phyloP scores from a whole-genome alignment of 208 protist species.

The Histomonas meleagridis region DNA sequence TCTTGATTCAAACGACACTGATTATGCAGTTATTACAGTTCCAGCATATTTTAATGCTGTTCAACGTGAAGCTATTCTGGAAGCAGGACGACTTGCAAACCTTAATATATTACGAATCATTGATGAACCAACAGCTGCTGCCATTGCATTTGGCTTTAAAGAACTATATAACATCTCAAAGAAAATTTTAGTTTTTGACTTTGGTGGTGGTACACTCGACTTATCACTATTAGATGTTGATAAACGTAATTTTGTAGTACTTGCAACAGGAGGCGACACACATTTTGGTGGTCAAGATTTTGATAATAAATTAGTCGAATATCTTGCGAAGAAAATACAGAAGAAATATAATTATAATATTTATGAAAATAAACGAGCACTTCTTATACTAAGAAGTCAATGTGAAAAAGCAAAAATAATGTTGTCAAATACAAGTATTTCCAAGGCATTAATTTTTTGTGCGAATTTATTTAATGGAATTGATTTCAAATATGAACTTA shows the following conservation, averaged over 20 bases:
- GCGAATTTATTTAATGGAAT: constrained; percentile 82
- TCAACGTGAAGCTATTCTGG: constrained; percentile 93
- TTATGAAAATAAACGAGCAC: constrained; percentile 53
- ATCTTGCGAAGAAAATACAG: constrained; percentile 87
- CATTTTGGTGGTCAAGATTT: constrained; percentile 93
- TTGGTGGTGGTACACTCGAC: constrained; percentile 66
- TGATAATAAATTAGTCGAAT: constrained; percentile 79
- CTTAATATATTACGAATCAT: constrained; percentile 83
- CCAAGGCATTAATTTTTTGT: constrained; percentile 73
- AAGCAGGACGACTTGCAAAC: constrained; percentile 83
- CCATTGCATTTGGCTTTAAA: constrained; percentile 82
- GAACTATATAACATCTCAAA: too few relatives aligned
- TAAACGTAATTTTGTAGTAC: constrained; percentile 66
- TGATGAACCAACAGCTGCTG: constrained; percentile 87
- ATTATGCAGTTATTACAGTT: constrained; percentile 73
- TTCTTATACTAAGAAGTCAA: constrained; percentile 60
- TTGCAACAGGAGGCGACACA: constrained; percentile 93
- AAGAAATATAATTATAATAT: constrained; percentile 64
- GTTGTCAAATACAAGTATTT: constrained; percentile 45
- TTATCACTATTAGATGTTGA: constrained; percentile 96
- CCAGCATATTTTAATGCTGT: constrained; percentile 98
- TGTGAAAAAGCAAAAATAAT: constrained; percentile 78
- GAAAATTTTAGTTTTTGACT: constrained; percentile 54
- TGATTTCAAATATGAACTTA: constrained; percentile 80
- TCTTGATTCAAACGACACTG: constrained; percentile 42